Percentiles rank a stretch among this genome's conserved stretches.
Conservation (phyloP, 2,329 filamentous ascomycete genomes). For the Fusarium sp. region DNA sequence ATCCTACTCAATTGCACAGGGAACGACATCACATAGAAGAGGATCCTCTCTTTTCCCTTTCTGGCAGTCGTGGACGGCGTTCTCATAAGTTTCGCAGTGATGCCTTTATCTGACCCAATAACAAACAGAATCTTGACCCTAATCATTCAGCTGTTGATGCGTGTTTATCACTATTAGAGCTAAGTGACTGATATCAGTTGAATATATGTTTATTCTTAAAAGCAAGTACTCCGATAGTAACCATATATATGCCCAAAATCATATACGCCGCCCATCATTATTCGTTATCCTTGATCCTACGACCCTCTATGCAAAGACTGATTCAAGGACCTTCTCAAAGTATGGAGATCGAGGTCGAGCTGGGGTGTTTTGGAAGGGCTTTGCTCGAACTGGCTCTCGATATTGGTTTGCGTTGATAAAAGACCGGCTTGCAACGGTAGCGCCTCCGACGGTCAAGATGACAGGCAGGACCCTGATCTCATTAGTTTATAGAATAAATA, state of each 20-base stretch:
- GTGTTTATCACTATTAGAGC: too few species aligned
- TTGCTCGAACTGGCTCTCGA: slow-evolving; percentile 6
- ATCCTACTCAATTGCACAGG: background rate
- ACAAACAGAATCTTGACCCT: background rate
- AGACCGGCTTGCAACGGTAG: slow-evolving; percentile 36
- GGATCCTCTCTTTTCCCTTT: background rate
- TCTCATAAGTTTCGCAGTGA: background rate
- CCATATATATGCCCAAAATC: background rate
- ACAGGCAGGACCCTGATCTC: slow-evolving; percentile 33
- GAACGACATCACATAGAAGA: background rate
- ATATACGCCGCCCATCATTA: slow-evolving; percentile 9
- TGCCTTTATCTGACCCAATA: accelerated
- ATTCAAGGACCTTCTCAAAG: slow-evolving; percentile 37
- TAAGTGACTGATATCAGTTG: too few species aligned
- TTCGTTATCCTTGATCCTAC: slow-evolving; percentile 1
- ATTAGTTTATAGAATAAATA: background rate
- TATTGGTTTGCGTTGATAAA: slow-evolving; percentile 10
- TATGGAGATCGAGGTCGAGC: slow-evolving; percentile 28
- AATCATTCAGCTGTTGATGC: background rate
- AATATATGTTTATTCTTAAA: background rate
- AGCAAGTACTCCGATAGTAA: background rate
- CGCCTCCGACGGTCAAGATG: slow-evolving; percentile 39
- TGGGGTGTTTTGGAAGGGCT: background rate
- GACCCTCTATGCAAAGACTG: slow-evolving; percentile 35
- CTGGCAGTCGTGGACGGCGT: accelerated